phyloP scores from a whole-genome alignment of 2,329 filamentous ascomycete genomes.

The Metarhizium robertsii region DNA sequence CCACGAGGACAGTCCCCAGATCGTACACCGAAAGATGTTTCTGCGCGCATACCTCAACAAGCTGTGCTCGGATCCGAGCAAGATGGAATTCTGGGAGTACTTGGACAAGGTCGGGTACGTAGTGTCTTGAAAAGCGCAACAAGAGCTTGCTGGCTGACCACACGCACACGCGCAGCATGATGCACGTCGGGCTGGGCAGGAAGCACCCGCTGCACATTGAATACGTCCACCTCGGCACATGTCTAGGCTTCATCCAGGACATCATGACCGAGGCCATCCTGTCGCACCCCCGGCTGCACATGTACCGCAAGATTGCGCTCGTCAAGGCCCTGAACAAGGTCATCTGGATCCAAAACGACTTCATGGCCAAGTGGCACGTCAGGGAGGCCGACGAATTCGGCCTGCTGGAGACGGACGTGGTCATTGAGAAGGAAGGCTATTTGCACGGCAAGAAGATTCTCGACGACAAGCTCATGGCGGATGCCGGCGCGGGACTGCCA shows the following conservation, averaged over 20 bases:
- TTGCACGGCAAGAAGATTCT: slow-evolving; percentile 54
- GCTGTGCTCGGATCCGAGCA: slow-evolving; percentile 64
- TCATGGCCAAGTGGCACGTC: slow-evolving; percentile 77
- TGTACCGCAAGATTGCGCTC: slow-evolving; percentile 61
- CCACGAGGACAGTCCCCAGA: slow-evolving; percentile 63
- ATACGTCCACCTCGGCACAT: slow-evolving; percentile 68
- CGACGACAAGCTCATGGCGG: slow-evolving; percentile 18
- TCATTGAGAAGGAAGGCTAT: slow-evolving; percentile 54
- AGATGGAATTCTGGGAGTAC: slow-evolving; percentile 75
- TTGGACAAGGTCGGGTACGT: slow-evolving; percentile 70
- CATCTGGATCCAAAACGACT: slow-evolving; percentile 81
- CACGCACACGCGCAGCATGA: slow-evolving; percentile 40
- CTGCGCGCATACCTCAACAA: slow-evolving; percentile 65
- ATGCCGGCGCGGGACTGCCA: background rate
- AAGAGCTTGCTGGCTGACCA: background rate
- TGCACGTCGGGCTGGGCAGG: slow-evolving; percentile 71
- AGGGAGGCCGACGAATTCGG: slow-evolving; percentile 55
- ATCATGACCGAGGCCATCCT: slow-evolving; percentile 69
- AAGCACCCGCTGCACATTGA: slow-evolving; percentile 67
- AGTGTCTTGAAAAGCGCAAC: background rate
- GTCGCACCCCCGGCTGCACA: slow-evolving; percentile 55
- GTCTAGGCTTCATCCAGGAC: slow-evolving; percentile 68
- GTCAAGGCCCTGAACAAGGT: slow-evolving; percentile 72
- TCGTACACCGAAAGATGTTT: slow-evolving; percentile 70
- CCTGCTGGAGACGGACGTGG: slow-evolving; percentile 33